Conservation (phyloP, 306 rosid genomes). For the Neltuma alba region DNA sequence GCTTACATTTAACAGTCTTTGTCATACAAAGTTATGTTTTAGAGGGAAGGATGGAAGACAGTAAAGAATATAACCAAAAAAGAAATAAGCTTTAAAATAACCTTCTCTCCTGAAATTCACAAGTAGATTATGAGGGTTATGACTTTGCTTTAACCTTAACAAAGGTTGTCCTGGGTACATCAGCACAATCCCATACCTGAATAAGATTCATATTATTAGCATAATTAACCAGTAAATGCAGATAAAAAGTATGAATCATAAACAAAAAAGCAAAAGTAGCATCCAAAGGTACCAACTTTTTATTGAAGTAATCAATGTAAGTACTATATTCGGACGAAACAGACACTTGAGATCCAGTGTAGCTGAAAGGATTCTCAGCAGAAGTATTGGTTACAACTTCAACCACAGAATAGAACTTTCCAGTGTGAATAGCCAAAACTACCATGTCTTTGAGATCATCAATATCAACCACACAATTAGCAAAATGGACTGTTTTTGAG, state of each 20-base stretch:
- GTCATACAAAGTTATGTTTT: not conserved
- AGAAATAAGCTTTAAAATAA: slow-evolving; percentile 26
- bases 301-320: slow-evolving; percentile 55
- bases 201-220: slow-evolving; percentile 12
- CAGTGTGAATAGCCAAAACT: slow-evolving; percentile 74
- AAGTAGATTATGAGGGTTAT: slow-evolving; percentile 75
- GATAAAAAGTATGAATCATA: not conserved
- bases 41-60: not conserved
- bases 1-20: slow-evolving; percentile 11
- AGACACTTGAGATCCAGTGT: slow-evolving; percentile 29
- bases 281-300: slow-evolving; percentile 52
- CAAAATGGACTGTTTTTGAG: slow-evolving; percentile 43
- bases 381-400: slow-evolving; percentile 47
- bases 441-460: slow-evolving; percentile 50
- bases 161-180: slow-evolving; percentile 65
- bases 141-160: slow-evolving; percentile 79
- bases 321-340: slow-evolving; percentile 40
- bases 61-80: not conserved
- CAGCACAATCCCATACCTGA: slow-evolving; percentile 61
- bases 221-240: slow-evolving; percentile 10
- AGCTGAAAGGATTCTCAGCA: slow-evolving; percentile 63
- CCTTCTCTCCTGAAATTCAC: slow-evolving; percentile 62
- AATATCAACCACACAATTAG: slow-evolving; percentile 47
- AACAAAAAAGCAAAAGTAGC: not conserved
- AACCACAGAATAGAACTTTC: slow-evolving; percentile 62